Conservation (phyloP, 371 early-diverging fungal genomes). For the Actinomucor elegans region DNA sequence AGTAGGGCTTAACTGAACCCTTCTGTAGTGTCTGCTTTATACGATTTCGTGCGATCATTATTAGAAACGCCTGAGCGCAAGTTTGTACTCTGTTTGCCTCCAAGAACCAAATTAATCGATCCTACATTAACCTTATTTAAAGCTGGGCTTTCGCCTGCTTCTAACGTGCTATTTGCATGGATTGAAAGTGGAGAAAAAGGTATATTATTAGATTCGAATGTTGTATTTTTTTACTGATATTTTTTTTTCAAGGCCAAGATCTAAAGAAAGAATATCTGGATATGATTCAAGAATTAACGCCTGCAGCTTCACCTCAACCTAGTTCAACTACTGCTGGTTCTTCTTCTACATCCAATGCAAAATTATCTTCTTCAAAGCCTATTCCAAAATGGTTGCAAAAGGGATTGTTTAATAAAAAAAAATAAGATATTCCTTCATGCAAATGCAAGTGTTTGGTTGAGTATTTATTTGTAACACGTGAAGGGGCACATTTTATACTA, state of each 20-base stretch:
- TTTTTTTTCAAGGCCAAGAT: not conserved
- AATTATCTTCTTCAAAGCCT: slow-evolving; percentile 19
- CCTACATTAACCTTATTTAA: slow-evolving; percentile 38
- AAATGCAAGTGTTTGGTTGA: too few relatives aligned
- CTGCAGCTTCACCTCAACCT: slow-evolving; percentile 13
- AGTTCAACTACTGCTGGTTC: not conserved
- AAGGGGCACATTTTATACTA: too few relatives aligned
- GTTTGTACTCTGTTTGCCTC: slow-evolving; percentile 48
- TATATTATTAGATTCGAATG: not conserved
- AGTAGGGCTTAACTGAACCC: not conserved
- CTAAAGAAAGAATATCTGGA: slow-evolving; percentile 28
- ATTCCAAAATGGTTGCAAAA: slow-evolving; percentile 53
- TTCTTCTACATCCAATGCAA: not conserved
- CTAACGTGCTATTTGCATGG: slow-evolving; percentile 49
- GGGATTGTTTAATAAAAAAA: slow-evolving; percentile 48
- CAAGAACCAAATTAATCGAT: slow-evolving; percentile 43
- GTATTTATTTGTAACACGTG: too few relatives aligned
- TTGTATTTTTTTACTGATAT: not conserved
- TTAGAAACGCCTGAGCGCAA: slow-evolving; percentile 44
- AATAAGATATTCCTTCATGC: too few relatives aligned
- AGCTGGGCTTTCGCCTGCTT: slow-evolving; percentile 48
- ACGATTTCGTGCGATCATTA: slow-evolving; percentile 37
- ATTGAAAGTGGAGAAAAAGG: slow-evolving; percentile 34
- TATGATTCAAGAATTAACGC: slow-evolving; percentile 29
- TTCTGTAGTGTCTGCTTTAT: slow-evolving; percentile 36